A percentile compares a stretch with the other conserved stretches of the same genome.
Evolutionary conservation across 192 early-diverging fungal genomes (phyloP).

Genomic region (Linnemannia hyalina): DNA sequence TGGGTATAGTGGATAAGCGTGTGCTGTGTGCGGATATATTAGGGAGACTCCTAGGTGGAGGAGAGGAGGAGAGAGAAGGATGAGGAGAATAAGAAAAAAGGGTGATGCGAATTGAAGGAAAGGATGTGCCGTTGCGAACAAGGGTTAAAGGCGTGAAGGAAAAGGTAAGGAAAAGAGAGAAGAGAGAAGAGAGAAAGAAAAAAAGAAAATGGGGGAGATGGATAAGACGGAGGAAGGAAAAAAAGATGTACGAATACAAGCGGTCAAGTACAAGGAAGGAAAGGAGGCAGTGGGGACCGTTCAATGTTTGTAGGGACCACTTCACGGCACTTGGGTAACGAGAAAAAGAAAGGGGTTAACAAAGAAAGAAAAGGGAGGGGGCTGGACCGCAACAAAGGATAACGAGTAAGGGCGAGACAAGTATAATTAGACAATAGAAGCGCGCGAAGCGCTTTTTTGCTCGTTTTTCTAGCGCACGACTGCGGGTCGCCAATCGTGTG

Average conservation of each 20-base stretch:
- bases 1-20: not conserved
- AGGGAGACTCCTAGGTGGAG: not conserved
- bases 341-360: not conserved
- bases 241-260: not conserved
- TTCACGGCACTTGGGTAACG: no score
- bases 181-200: not conserved
- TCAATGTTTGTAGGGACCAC: no score
- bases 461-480: not conserved
- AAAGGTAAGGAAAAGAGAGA: no score
- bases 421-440: not conserved
- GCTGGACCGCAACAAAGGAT: not conserved
- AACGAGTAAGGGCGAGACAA: not conserved
- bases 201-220: slow-evolving; percentile 4
- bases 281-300: no score
- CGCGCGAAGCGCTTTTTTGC: no score
- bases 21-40: not conserved
- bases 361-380: not conserved
- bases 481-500: not conserved
- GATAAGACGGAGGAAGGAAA: not conserved
- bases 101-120: not conserved
- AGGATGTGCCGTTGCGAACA: not conserved
- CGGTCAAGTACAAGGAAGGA: no score
- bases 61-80: not conserved
- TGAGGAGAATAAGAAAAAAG: not conserved
- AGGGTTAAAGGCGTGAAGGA: not conserved